Evolutionary conservation across 108 stramenopile genomes (phyloP).

Genomic region (Bacterosira constricta): DNA sequence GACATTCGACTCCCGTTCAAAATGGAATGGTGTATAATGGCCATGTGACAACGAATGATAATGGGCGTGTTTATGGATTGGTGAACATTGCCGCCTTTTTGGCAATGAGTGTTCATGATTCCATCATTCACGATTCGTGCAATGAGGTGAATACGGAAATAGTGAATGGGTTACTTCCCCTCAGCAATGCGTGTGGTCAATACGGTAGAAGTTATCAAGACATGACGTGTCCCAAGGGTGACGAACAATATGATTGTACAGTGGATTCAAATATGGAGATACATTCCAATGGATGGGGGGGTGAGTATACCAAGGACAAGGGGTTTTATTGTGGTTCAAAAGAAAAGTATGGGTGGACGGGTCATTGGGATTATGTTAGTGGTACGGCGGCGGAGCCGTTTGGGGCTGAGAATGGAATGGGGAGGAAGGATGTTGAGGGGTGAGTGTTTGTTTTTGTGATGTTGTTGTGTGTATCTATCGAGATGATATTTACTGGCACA

Average conservation of each 20-base stretch:
- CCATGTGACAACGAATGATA: no score
- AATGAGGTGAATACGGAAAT: slow-evolving; percentile 32
- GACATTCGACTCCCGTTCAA: not conserved
- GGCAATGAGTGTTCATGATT: slow-evolving; percentile 27
- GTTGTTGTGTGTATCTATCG: not conserved
- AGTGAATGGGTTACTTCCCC: slow-evolving; percentile 14
- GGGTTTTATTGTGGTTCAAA: slow-evolving; percentile 33
- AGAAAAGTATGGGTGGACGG: slow-evolving; percentile 18
- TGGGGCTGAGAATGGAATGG: slow-evolving; percentile 9
- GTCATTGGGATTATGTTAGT: slow-evolving; percentile 20
- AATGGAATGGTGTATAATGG: not conserved
- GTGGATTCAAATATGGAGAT: slow-evolving; percentile 26
- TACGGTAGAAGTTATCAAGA: slow-evolving; percentile 30
- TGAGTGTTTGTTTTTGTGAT: slow-evolving; percentile 17
- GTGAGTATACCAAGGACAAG: no score
- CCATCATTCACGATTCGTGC: slow-evolving; percentile 31
- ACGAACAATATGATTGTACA: slow-evolving; percentile 22
- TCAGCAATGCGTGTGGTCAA: slow-evolving; percentile 41
- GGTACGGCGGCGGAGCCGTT: slow-evolving; percentile 6
- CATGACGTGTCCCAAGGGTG: slow-evolving; percentile 2
- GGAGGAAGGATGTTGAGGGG: slow-evolving; percentile 38
- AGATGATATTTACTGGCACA: not conserved
- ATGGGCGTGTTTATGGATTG: slow-evolving; percentile 29
- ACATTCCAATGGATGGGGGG: no score
- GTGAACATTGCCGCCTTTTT: slow-evolving; percentile 44